A percentile compares a stretch with the other conserved stretches of the same genome.
These are phyloP conservation scores for Themeda triandra DNA, from an alignment of 176 grass and related monocot species.

Conservation along the genomic window DNA sequence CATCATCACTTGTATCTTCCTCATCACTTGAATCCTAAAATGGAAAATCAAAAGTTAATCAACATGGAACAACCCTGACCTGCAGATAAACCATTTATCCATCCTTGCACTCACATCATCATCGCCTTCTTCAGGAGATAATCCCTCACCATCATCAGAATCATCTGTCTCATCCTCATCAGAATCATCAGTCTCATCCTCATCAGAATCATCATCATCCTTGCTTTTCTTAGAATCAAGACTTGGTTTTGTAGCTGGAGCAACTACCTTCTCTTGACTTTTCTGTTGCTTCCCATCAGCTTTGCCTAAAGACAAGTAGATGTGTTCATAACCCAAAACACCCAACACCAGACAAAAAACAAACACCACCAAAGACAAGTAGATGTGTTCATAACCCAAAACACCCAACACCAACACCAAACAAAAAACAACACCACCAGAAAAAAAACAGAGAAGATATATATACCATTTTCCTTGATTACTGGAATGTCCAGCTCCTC, in stretches of 20 bases:
- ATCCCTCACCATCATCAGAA: slow-evolving; percentile 36
- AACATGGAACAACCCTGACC: background rate
- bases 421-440: background rate
- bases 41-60: background rate
- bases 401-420: background rate
- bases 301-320: slow-evolving; percentile 34
- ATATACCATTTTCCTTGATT: slow-evolving; percentile 36
- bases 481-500: slow-evolving; percentile 2
- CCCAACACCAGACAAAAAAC: background rate
- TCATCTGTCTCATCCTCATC: slow-evolving; percentile 56
- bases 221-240: slow-evolving; percentile 22
- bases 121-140: slow-evolving; percentile 27
- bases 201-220: slow-evolving; percentile 26
- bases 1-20: slow-evolving; percentile 32
- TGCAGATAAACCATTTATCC: background rate
- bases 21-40: slow-evolving; percentile 27
- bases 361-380: background rate
- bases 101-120: slow-evolving; percentile 34
- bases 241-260: slow-evolving; percentile 37
- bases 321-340: background rate
- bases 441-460: background rate
- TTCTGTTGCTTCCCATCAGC: slow-evolving; percentile 33
- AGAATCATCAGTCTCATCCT: slow-evolving; percentile 51
- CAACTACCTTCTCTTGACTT: slow-evolving; percentile 22
- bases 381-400: background rate